These are phyloP conservation scores for Candida ficus DNA, from an alignment of 805 yeast genomes.

Conservation along the genomic window DNA sequence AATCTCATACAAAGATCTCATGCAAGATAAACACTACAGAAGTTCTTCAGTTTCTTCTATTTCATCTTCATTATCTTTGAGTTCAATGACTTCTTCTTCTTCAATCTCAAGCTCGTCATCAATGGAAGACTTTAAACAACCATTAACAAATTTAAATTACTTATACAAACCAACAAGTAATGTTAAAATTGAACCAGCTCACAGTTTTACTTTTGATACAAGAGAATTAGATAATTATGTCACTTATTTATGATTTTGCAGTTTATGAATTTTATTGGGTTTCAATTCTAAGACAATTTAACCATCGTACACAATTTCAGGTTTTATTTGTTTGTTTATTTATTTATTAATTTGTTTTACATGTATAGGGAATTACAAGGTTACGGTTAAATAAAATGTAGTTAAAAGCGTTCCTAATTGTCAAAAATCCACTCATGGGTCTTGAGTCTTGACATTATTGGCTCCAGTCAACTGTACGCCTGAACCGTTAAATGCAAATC, in stretches of 20 bases:
- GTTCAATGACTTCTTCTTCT: conserved; percentile 4
- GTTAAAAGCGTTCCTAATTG: too few relatives aligned
- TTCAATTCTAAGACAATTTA: too few relatives aligned
- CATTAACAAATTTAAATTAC: not conserved
- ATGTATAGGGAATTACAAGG: too few relatives aligned
- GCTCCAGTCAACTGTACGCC: too few relatives aligned
- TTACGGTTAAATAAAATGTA: too few relatives aligned
- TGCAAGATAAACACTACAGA: conserved; percentile 7
- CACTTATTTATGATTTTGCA: not conserved
- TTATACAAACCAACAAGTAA: conserved; percentile 1
- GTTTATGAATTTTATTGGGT: too few relatives aligned
- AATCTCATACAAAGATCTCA: conserved; percentile 5
- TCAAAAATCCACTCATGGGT: too few relatives aligned
- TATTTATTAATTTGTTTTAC: too few relatives aligned
- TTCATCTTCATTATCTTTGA: conserved; percentile 10
- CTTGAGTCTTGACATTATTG: too few relatives aligned
- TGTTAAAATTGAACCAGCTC: conserved; percentile 1
- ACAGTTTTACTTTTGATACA: conserved; percentile 3
- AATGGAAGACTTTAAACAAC: not conserved
- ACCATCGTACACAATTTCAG: too few relatives aligned
- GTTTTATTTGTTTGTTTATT: too few relatives aligned
- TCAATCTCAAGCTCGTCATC: conserved; percentile 12
- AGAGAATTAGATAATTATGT: conserved; percentile 4
- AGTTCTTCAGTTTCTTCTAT: conserved; percentile 11
- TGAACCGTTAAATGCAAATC: too few relatives aligned